Conservation (phyloP, 1,284 basidiomycete species). For the Cutaneotrichosporon mucoides region DNA sequence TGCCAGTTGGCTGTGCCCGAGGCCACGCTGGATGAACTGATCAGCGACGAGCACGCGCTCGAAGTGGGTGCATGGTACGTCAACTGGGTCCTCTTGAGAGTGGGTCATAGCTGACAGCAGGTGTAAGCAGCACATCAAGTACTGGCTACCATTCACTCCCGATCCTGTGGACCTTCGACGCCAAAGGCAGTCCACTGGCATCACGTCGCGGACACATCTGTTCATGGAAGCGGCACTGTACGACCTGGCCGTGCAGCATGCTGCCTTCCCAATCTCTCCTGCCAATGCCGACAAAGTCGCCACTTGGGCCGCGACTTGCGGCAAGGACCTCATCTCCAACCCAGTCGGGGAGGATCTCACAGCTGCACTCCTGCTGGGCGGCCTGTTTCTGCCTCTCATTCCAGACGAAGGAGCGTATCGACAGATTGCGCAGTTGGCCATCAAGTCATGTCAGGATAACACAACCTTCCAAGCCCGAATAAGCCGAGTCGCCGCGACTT, state of each 20-base stretch:
- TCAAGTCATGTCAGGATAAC: background rate
- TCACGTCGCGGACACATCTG: background rate
- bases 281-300: background rate
- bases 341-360: background rate
- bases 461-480: no score
- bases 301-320: background rate
- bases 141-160: slow-evolving; percentile 5
- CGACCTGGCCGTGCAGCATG: background rate
- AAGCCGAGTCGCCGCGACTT: no score
- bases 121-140: slow-evolving; percentile 1
- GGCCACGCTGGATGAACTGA: no score
- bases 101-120: background rate
- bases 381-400: background rate
- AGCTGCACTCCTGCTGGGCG: background rate
- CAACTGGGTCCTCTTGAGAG: background rate
- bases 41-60: background rate
- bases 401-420: background rate
- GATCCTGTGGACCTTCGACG: background rate
- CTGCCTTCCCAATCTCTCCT: background rate
- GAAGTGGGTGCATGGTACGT: background rate
- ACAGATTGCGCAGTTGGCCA: background rate
- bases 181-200: background rate
- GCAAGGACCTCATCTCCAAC: background rate
- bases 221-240: slow-evolving; percentile 4
- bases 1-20: no score